Percentiles rank a stretch among this genome's conserved stretches.
These are phyloP conservation scores for Hypoxylon sp. DNA, from an alignment of 2,329 filamentous ascomycete species.

Conservation along the genomic window DNA sequence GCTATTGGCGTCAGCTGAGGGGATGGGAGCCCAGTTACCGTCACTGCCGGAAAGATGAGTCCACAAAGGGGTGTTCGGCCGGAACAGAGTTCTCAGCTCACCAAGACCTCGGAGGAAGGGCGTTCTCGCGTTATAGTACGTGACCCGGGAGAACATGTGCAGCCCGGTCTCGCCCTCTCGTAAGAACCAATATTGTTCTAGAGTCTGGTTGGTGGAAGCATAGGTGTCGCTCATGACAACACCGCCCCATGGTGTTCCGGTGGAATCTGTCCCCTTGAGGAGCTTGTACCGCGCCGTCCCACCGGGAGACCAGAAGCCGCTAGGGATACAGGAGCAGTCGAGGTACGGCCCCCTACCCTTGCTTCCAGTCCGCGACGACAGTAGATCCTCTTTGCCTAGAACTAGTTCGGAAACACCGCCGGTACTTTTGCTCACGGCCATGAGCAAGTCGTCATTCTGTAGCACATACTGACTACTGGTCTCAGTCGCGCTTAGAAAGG, in stretches of 20 bases:
- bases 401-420: conserved; percentile 47
- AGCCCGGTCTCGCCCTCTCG: conserved; percentile 68
- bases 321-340: conserved; percentile 67
- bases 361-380: conserved; percentile 54
- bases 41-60: conserved; percentile 66
- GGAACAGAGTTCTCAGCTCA: conserved; percentile 68
- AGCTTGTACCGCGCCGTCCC: conserved; percentile 58
- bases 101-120: conserved; percentile 65
- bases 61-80: conserved; percentile 66
- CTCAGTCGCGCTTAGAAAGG: conserved; percentile 45
- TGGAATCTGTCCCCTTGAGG: conserved; percentile 58
- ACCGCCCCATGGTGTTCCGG: conserved; percentile 62
- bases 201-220: conserved; percentile 61
- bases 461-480: conserved; percentile 45
- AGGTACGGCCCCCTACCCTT: conserved; percentile 64
- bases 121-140: conserved; percentile 63
- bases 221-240: conserved; percentile 67
- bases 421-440: conserved; percentile 48
- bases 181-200: conserved; percentile 72
- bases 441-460: conserved; percentile 48
- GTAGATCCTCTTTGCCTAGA: conserved; percentile 55
- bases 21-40: conserved; percentile 61
- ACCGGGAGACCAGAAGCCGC: conserved; percentile 66
- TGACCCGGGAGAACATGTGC: conserved; percentile 65
- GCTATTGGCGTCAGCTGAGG: conserved; percentile 52